Evolutionary conservation across 352 stramenopile genomes (phyloP), one percentile per base, ranked within the genome.

Genomic region (Pythium scleroteichum): DNA sequence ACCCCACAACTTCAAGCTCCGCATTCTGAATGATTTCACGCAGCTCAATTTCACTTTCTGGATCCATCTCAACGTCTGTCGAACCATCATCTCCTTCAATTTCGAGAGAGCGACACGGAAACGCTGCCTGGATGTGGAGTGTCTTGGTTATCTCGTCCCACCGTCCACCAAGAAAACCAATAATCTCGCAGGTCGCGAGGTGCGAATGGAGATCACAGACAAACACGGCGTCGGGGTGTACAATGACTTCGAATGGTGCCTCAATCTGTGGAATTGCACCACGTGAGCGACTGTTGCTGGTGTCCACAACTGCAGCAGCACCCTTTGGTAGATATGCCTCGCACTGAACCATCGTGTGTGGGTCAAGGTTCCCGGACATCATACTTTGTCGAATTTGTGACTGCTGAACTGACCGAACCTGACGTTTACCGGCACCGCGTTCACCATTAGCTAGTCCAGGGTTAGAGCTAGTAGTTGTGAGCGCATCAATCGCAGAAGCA

Each of bases 31-130:
- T 98, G 41, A 95, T 93, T 23, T 95, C 86, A 29, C 90, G 85
- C 41, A 97, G 66, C 53, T 96, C 79, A 57, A 98, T 94, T 66
- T 98, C 90, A 48, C 78, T 94, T 7, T 80, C 88, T 9, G 95
- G 93, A 62, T 98, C 94, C 91, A 98, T 98, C 60, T 98, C 95
- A 7, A 98, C 94, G 65, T 98, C 95, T 20, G 92, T 98, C 20
- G 83, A 84, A 7, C 94, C 94, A 64, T 96, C 85, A 46, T 97
- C 82, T 17, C 94, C 92, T 47, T 90, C 74, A 65, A 96, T 94
- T 57, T 87, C 76, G 16, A 95, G 82, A 19, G 89, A 94, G 14
- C 88, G 86, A 64, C 95, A 98, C 6, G 95, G 95, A 68, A 98
- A 98, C 7, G 95, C 90, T 19, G 88, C 89, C 75, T 98, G 90